A percentile compares a stretch with the other conserved stretches of the same genome.
Conservation (phyloP, 768 basidiomycete genomes). For the Neoboletus magnificus region DNA sequence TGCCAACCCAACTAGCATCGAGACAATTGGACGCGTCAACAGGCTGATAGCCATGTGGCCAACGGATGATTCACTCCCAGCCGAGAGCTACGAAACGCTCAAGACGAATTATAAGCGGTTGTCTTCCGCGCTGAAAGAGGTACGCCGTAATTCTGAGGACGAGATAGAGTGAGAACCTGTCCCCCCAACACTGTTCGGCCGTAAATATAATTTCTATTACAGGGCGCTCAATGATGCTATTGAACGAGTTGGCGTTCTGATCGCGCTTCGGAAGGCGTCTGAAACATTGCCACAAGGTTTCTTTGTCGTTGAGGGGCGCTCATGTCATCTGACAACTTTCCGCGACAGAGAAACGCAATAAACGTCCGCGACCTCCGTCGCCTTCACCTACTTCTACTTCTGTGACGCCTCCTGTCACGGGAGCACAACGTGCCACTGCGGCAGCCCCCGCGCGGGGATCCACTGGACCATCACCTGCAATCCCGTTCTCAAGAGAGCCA, state of each 20-base stretch:
- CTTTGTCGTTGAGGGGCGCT: background rate
- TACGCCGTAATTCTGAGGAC: conserved; percentile 53
- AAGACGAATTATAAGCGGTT: conserved; percentile 64
- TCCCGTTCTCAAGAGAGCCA: conserved; percentile 60
- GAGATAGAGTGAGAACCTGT: conserved; percentile 56
- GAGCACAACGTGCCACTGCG: conserved; percentile 14
- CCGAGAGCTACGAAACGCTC: conserved; percentile 64
- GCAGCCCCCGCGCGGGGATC: conserved; percentile 44
- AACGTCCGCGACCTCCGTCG: conserved; percentile 70
- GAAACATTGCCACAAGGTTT: conserved; percentile 59
- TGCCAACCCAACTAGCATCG: conserved; percentile 45
- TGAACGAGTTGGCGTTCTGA: conserved; percentile 64
- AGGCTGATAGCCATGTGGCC: conserved; percentile 71
- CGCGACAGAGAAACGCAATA: conserved; percentile 64
- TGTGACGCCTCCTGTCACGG: conserved; percentile 26
- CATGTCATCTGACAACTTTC: background rate
- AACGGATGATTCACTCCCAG: conserved; percentile 61
- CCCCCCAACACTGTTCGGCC: background rate
- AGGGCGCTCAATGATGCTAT: conserved; percentile 73
- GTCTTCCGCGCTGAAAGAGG: conserved; percentile 56
- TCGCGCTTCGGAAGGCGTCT: conserved; percentile 70
- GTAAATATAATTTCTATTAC: conserved; percentile 10
- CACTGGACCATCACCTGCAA: conserved; percentile 48
- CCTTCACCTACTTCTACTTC: conserved; percentile 57
- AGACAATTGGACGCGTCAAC: conserved; percentile 71